These are phyloP conservation scores for Ajuga chamaepitys DNA, from an alignment of 257 asterid species.

Conservation along the genomic window DNA sequence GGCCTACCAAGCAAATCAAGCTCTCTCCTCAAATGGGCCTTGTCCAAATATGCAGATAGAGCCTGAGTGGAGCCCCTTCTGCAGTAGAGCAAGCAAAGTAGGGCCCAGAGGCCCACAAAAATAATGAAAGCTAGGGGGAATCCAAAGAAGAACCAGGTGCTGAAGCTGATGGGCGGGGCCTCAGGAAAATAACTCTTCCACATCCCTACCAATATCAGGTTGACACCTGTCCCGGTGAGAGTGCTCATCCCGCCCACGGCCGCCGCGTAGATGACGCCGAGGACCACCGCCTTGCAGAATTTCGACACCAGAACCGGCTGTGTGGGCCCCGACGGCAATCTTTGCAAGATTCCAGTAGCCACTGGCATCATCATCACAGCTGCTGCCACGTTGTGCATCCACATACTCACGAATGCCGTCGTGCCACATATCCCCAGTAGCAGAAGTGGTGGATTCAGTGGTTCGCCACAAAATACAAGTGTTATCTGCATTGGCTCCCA, in stretches of 20 bases:
- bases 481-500: conserved; percentile 47
- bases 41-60: conserved; percentile 55
- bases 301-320: conserved; percentile 33
- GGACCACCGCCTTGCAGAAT: conserved; percentile 76
- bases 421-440: conserved; percentile 80
- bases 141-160: conserved; percentile 75
- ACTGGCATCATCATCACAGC: conserved; percentile 95
- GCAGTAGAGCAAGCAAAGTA: conserved; percentile 60
- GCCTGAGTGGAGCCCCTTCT: conserved; percentile 41
- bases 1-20: conserved; percentile 65
- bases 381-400: conserved; percentile 99
- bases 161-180: conserved; percentile 66
- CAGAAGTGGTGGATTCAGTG: conserved; percentile 68
- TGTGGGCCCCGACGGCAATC: conserved; percentile 43
- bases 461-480: conserved; percentile 69
- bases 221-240: conserved; percentile 91
- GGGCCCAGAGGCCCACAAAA: conserved; percentile 60
- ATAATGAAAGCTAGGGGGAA: conserved; percentile 60
- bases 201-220: conserved; percentile 85
- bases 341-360: conserved; percentile 75
- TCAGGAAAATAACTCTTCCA: conserved; percentile 92
- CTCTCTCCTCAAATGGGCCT: conserved; percentile 66
- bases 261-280: conserved; percentile 77
- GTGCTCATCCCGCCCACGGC: conserved; percentile 93
- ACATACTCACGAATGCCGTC: conserved; percentile 90